A percentile compares a stretch with the other conserved stretches of the same genome.
Conservation (phyloP, 1,284 basidiomycete species). For the Austropuccinia psidii region DNA sequence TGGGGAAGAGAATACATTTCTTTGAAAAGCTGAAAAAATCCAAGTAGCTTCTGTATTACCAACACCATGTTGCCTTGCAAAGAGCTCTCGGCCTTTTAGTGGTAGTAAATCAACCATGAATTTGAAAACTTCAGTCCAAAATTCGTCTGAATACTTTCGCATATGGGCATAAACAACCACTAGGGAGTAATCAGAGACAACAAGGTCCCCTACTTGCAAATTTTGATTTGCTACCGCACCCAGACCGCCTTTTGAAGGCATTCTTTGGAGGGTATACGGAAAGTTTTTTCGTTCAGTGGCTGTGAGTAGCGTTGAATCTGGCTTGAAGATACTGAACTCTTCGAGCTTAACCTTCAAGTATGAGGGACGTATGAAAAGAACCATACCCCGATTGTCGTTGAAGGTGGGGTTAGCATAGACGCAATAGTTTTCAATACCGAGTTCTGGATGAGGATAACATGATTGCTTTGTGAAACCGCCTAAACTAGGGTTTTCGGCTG, state of each 20-base stretch:
- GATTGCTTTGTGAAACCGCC: slow-evolving; percentile 25
- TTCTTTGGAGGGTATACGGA: slow-evolving; percentile 2
- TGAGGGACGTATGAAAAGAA: slow-evolving; percentile 21
- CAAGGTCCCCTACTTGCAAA: not conserved
- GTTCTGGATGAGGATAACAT: not conserved
- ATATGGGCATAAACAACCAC: not conserved
- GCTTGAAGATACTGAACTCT: not conserved
- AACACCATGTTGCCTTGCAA: slow-evolving; percentile 31
- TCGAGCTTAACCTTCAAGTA: not conserved
- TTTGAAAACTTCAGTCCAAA: slow-evolving; percentile 14
- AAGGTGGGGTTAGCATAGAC: slow-evolving; percentile 23
- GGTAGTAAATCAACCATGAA: slow-evolving; percentile 26
- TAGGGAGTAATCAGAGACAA: slow-evolving; percentile 19
- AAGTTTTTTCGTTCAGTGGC: not conserved
- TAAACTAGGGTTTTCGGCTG: slow-evolving; percentile 7
- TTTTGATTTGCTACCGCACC: slow-evolving; percentile 10
- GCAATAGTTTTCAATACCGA: not conserved
- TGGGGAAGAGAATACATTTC: slow-evolving; percentile 12
- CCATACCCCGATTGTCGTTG: slow-evolving; percentile 13
- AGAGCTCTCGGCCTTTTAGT: slow-evolving; percentile 15
- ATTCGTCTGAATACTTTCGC: not conserved
- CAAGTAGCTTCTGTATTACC: not conserved
- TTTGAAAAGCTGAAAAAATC: slow-evolving; percentile 15
- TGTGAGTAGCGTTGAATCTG: not conserved
- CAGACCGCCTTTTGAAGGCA: slow-evolving; percentile 23